Evolutionary conservation across 768 basidiomycete species (phyloP).

Genomic region (Xanthoconium purpureum): DNA sequence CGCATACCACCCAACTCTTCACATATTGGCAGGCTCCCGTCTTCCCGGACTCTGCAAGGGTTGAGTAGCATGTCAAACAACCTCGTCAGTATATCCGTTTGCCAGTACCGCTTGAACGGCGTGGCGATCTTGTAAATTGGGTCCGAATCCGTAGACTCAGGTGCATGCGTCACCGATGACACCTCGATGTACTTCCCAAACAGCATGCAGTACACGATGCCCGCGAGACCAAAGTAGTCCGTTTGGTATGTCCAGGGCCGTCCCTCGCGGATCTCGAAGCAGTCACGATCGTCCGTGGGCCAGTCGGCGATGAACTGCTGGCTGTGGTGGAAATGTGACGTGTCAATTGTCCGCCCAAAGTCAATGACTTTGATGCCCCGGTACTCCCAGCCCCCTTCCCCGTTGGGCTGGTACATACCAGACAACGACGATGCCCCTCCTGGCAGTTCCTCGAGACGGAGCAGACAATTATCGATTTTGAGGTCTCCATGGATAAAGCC

Average conservation of each 20-base stretch:
- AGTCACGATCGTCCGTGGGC: conserved; percentile 87
- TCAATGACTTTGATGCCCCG: conserved; percentile 95
- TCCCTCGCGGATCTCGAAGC: conserved; percentile 82
- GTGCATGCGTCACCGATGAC: conserved; percentile 44
- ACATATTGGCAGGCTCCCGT: conserved; percentile 66
- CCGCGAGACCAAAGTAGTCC: conserved; percentile 95
- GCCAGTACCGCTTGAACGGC: conserved; percentile 94
- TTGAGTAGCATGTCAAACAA: conserved; percentile 88
- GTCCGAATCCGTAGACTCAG: conserved; percentile 30
- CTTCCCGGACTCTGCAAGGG: conserved; percentile 55
- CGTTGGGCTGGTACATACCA: conserved; percentile 69
- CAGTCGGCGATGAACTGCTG: conserved; percentile 88
- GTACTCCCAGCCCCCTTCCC: conserved; percentile 78
- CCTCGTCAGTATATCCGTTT: conserved; percentile 78
- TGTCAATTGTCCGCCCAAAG: conserved; percentile 95
- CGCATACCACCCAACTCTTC: conserved; percentile 64
- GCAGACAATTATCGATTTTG: conserved; percentile 98
- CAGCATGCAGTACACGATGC: conserved; percentile 92
- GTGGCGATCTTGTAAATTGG: conserved; percentile 62
- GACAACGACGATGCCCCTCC: conserved; percentile 70
- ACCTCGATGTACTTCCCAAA: conserved; percentile 95
- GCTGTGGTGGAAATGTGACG: conserved; percentile 62
- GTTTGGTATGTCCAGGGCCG: conserved; percentile 91
- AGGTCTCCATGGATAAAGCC: conserved; percentile 98
- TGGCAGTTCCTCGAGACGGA: conserved; percentile 82